A percentile compares a stretch with the other conserved stretches of the same genome.
phyloP scores from a whole-genome alignment of 192 early-diverging fungal genomes.

The Umbelopsis isabellina region DNA sequence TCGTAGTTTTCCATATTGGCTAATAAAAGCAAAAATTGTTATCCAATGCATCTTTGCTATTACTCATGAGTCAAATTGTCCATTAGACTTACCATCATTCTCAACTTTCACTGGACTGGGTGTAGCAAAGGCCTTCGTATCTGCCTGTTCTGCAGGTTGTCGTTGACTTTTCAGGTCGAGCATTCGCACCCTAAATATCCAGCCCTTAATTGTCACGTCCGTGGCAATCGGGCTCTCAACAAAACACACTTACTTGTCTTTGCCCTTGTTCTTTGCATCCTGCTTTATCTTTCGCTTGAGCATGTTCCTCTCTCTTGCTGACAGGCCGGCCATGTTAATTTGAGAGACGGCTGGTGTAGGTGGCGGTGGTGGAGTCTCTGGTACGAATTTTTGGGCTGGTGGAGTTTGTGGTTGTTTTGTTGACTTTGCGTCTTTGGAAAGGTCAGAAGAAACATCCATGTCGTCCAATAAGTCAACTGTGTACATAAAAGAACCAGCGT shows the following conservation, averaged over 20 bases:
- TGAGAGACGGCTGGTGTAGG: slow-evolving; percentile 38
- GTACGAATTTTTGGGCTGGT: neutral
- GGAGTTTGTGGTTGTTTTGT: slow-evolving; percentile 19
- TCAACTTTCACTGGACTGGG: slow-evolving; percentile 41
- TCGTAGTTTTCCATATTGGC: slow-evolving; percentile 39
- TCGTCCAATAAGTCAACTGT: slow-evolving; percentile 87
- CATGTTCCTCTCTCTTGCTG: slow-evolving; percentile 85
- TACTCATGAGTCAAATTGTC: neutral
- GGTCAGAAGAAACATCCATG: slow-evolving; percentile 60
- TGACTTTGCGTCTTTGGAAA: slow-evolving; percentile 14
- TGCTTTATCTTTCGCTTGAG: slow-evolving; percentile 87
- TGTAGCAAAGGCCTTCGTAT: slow-evolving; percentile 15
- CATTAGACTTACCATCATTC: slow-evolving; percentile 25
- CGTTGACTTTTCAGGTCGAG: slow-evolving; percentile 33
- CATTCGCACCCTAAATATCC: slow-evolving; percentile 47
- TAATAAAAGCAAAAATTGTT: neutral
- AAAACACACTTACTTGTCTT: slow-evolving; percentile 66
- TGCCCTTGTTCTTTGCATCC: slow-evolving; percentile 73
- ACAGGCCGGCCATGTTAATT: slow-evolving; percentile 77
- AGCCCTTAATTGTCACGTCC: neutral
- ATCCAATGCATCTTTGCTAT: slow-evolving; percentile 12
- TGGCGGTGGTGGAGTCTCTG: slow-evolving; percentile 33
- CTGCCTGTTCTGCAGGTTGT: neutral
- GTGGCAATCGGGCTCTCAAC: slow-evolving; percentile 1
- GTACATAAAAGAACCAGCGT: neutral